Evolutionary conservation across 2,329 filamentous ascomycete species (phyloP), one percentile per base, ranked within the genome.

Genomic region (Hypoxylon sp.): DNA sequence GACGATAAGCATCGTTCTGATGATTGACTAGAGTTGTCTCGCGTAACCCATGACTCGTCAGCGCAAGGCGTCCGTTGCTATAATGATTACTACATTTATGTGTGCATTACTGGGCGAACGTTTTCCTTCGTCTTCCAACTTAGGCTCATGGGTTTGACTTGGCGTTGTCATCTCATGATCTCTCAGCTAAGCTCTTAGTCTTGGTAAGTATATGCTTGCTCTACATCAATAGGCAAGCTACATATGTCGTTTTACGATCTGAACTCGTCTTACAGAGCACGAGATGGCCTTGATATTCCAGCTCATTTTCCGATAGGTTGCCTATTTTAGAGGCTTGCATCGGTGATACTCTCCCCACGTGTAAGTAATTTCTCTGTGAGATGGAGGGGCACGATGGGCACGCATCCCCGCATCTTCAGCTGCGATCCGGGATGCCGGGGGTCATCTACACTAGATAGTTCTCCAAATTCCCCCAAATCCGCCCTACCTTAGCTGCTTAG

Each of bases 81-180:
- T n/a, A n/a, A n/a, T n/a, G n/a, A n/a, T n/a, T n/a, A n/a, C n/a
- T n/a, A n/a, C n/a, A n/a, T n/a, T n/a, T n/a, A n/a, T n/a, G 30
- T 12, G 30, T 60, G 30, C 9, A 33, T 33, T 33, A 33, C 12
- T 12, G 30, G 3, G 12, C 7, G 11, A 32, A 12, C 11, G 8
- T 32, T 11, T 48, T 52, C 26, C 49, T 59, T 64, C 26, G 32
- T 40, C 46, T 24, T 38, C 14, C 4, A 18, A 12, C 12, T 50
- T 22, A 18, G 33, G n/a, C 11, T 14, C 30, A 26, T 28, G 18
- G 36, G 26, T 24, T 57, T 1, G 24, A 56, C 62, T 65, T 53
- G 51, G 57, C 56, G 14, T 20, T 7, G n/a, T 46, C 30, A 45
- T 61, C 57, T 49, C 44, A 45, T 65, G 62, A 65, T 61, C 50